Evolutionary conservation across 1,284 basidiomycete genomes (phyloP), one percentile per base, ranked within the genome.

Genomic region (Apiotrichum sp.): DNA sequence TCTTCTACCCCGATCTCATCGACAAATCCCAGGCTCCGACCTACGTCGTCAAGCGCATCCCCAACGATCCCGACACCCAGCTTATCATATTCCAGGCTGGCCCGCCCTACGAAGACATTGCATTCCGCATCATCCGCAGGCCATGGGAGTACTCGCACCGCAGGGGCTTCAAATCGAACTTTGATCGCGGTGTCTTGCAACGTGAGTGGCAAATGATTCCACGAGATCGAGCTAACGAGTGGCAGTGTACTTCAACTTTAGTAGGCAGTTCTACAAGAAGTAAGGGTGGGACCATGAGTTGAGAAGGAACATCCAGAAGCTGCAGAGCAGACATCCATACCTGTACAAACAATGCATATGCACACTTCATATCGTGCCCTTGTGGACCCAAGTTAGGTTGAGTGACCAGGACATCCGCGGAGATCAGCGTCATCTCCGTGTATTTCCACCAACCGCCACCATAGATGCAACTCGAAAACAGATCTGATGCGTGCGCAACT

Each of bases 41-140:
- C 6, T 98, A 97, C 78, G 89, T 88, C 72, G 88, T 97, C 57
- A 82, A 95, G 70, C 88, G 88, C 65, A 90, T 96, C 67, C 84
- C 86, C 7, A 91, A 89, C 6, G 93, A 98, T 69, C 87, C 92
- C 58, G 96, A 98, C 53, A 98, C 95, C 1, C 89, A 92, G 34
- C 80, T 98, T 22, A 77, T 99, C 46, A 84, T 93, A 62, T 98
- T 99, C 78, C 90, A 84, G 63, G 93, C 96, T 14, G 96, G 96
- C 14, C 96, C 96, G 49, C 96, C 96, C 1, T 98, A 98, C 71
- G 96, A 98, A 77, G 96, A 98, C 70, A 93, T 98, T 62, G 96
- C 93, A 14, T 99, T 99, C 80, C 83, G 92, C 56, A 96, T 99
- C 64, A 95, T 99, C 53, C 92, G 97, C 67, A 83, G 89, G 55